phyloP scores from a whole-genome alignment of 768 basidiomycete species.

The Suillus subluteus region DNA sequence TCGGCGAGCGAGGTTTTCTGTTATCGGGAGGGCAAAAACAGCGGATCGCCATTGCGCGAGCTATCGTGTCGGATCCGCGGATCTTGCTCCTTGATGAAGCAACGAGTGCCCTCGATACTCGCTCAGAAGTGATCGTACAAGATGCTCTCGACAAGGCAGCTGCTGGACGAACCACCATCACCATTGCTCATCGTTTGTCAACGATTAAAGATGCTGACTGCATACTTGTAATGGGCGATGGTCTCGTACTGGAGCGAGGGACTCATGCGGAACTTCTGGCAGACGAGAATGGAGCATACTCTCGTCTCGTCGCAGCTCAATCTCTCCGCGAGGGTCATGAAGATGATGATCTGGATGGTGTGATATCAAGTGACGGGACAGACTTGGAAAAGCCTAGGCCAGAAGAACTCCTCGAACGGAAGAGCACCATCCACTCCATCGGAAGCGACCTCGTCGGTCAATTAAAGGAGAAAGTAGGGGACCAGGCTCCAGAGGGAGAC shows the following conservation, averaged over 20 bases:
- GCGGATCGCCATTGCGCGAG: conserved; percentile 53
- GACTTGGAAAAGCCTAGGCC: no score
- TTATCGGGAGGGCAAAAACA: conserved; percentile 56
- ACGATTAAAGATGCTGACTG: conserved; percentile 50
- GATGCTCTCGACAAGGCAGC: conserved; percentile 56
- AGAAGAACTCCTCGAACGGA: no score
- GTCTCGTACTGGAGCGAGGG: conserved; percentile 45
- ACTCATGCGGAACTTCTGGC: conserved; percentile 43
- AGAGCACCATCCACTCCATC: no score
- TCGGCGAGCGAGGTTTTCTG: conserved; percentile 53
- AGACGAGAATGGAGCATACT: conserved; percentile 43
- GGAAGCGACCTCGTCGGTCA: no score
- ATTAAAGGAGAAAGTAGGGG: no score
- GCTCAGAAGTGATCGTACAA: conserved; percentile 55
- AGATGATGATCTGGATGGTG: not conserved
- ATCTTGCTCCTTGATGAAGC: conserved; percentile 55
- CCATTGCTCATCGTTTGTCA: conserved; percentile 34
- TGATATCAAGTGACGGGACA: no score
- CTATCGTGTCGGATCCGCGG: conserved; percentile 50
- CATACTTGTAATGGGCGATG: conserved; percentile 48
- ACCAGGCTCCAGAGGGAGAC: no score
- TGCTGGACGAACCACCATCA: conserved; percentile 40
- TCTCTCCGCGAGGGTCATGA: conserved; percentile 37
- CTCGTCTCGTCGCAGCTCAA: conserved; percentile 46
- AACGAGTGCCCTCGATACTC: conserved; percentile 52